Conservation (phyloP, 306 rosid genomes). For the Sophora flavescens region DNA sequence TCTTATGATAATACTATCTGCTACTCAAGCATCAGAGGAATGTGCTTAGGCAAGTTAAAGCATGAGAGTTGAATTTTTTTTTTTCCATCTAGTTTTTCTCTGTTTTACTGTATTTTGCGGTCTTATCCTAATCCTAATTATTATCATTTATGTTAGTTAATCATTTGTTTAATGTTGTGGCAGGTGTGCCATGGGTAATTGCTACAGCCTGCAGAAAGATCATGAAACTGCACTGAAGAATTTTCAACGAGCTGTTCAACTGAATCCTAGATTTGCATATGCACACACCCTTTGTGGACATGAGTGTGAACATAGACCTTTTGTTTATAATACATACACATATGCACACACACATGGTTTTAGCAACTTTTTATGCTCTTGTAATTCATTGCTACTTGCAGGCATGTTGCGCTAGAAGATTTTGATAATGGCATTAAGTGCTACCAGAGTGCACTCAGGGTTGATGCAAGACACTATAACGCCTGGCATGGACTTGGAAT, state of each 20-base stretch:
- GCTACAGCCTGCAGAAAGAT: constrained; percentile 67
- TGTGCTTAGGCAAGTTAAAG: constrained; percentile 6
- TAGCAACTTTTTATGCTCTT: constrained; percentile 38
- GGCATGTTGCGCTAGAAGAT: constrained; percentile 95
- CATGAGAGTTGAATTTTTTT: not conserved
- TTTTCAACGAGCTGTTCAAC: constrained; percentile 96
- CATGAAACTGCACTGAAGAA: constrained; percentile 67
- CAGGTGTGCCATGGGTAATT: constrained; percentile 68
- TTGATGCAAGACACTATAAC: constrained; percentile 92
- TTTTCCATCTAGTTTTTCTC: not conserved
- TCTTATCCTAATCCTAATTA: constrained; percentile 21
- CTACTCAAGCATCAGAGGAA: not conserved
- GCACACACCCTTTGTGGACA: constrained; percentile 99
- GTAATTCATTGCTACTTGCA: constrained; percentile 49
- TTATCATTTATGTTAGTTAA: constrained; percentile 32
- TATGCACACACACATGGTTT: not conserved
- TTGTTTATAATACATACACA: constrained; percentile 1
- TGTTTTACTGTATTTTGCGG: constrained; percentile 25
- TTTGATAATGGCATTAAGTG: constrained; percentile 93
- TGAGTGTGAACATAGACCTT: constrained; percentile 68
- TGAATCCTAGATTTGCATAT: constrained; percentile 91
- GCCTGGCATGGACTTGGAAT: constrained; percentile 99
- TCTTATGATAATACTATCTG: not conserved
- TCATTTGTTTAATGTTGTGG: constrained; percentile 43
- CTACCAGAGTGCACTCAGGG: constrained; percentile 91